These are phyloP conservation scores for Fusarium annulatum DNA, from an alignment of 2,329 filamentous ascomycete species.

Conservation along the genomic window DNA sequence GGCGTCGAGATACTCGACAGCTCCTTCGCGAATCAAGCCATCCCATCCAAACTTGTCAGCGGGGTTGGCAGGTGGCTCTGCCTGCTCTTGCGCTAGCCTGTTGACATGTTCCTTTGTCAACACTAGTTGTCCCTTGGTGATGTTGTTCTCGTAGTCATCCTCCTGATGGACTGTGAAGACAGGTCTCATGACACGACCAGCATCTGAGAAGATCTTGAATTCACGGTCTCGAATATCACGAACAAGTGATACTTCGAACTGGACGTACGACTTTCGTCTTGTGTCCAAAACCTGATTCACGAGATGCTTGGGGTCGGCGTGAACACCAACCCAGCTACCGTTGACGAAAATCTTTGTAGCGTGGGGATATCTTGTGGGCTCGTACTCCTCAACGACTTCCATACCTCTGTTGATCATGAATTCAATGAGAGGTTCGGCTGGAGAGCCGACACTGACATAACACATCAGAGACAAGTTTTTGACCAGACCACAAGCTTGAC, in stretches of 20 bases:
- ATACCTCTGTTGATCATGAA: conserved; percentile 91
- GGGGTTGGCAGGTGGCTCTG: conserved; percentile 70
- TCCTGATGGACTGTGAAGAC: conserved; percentile 95
- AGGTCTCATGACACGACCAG: conserved; percentile 92
- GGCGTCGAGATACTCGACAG: conserved; percentile 95
- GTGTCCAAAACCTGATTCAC: conserved; percentile 82
- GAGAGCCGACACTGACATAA: conserved; percentile 95
- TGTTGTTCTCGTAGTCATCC: conserved; percentile 72
- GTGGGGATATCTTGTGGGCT: conserved; percentile 84
- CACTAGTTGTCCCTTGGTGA: conserved; percentile 75
- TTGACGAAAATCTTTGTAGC: conserved; percentile 99
- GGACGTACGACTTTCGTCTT: conserved; percentile 83
- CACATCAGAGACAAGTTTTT: conserved; percentile 99
- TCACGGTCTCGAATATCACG: conserved; percentile 96
- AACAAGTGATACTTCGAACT: conserved; percentile 92
- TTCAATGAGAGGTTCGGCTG: conserved; percentile 88
- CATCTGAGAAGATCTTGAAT: conserved; percentile 98
- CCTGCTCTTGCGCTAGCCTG: conserved; percentile 78
- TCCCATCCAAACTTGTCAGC: conserved; percentile 84
- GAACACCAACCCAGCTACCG: conserved; percentile 96
- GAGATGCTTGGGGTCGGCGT: conserved; percentile 87
- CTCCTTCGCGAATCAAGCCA: conserved; percentile 83
- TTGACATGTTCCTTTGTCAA: conserved; percentile 86
- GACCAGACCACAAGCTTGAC: conserved; percentile 96
- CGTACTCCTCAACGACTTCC: conserved; percentile 96